A percentile compares a stretch with the other conserved stretches of the same genome.
Conservation (phyloP, 2,329 filamentous ascomycete species). For the Exophiala oligosperma region DNA sequence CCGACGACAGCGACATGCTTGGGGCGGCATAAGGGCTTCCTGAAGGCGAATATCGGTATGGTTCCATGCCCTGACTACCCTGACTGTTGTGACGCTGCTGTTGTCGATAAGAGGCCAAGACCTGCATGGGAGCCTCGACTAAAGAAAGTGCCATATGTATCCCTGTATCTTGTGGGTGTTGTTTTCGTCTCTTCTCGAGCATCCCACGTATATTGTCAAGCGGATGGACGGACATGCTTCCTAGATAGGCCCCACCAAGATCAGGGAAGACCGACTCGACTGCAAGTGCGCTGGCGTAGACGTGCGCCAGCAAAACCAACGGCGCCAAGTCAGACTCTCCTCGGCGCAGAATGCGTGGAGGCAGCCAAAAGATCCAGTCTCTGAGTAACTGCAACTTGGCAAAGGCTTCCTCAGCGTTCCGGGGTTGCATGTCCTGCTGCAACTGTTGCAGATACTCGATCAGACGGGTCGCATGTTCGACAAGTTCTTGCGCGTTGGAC, state of each 20-base stretch:
- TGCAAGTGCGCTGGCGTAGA: constrained; percentile 84
- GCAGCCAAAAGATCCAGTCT: constrained; percentile 95
- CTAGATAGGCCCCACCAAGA: constrained; percentile 85
- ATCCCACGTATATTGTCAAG: constrained; percentile 83
- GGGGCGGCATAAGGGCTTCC: constrained; percentile 23
- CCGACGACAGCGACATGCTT: constrained; percentile 16
- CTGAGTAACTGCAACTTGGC: constrained; percentile 83
- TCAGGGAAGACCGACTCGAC: constrained; percentile 91
- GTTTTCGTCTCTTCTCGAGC: constrained; percentile 67
- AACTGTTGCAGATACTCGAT: constrained; percentile 72
- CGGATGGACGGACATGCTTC: constrained; percentile 73
- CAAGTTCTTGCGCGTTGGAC: constrained; percentile 68
- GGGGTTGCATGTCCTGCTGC: constrained; percentile 67
- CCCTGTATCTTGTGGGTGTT: constrained; percentile 57
- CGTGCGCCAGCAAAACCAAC: constrained; percentile 81
- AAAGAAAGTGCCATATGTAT: constrained; percentile 63
- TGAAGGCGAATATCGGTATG: constrained; percentile 27
- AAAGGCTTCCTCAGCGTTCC: constrained; percentile 81
- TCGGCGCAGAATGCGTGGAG: constrained; percentile 77
- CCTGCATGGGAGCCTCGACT: constrained; percentile 72
- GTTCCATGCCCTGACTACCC: constrained; percentile 8
- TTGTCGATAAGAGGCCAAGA: constrained; percentile 66
- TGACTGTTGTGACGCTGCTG: constrained; percentile 56
- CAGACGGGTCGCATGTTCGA: constrained; percentile 67
- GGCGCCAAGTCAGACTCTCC: constrained; percentile 74